phyloP scores from a whole-genome alignment of 176 grass and related monocot species.

The Canna indica region DNA sequence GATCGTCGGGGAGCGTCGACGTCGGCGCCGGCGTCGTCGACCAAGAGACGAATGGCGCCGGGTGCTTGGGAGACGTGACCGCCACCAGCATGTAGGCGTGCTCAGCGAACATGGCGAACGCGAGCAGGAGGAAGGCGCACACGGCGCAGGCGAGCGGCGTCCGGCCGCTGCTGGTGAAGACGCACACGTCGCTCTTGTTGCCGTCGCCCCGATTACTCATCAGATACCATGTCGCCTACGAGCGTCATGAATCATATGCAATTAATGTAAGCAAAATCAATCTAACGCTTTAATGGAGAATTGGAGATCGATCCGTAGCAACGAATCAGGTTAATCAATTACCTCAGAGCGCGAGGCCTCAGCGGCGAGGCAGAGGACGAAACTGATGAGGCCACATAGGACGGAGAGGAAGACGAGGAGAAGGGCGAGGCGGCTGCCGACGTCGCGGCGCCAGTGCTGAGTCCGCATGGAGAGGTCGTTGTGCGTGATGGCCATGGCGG shows the following conservation, averaged over 20 bases:
- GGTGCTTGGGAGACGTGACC: slow-evolving; percentile 26
- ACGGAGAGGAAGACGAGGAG: slow-evolving; percentile 66
- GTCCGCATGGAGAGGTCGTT: slow-evolving; percentile 59
- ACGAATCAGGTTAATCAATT: background rate
- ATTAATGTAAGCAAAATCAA: no score
- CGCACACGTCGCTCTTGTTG: slow-evolving; percentile 40
- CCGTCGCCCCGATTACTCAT: slow-evolving; percentile 34
- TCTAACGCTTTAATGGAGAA: no score
- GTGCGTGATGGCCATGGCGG: slow-evolving; percentile 62
- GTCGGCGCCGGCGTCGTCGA: background rate
- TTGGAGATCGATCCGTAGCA: no score
- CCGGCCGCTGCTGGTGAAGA: slow-evolving; percentile 55
- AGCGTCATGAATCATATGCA: background rate
- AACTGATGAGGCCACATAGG: slow-evolving; percentile 56
- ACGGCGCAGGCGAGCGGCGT: slow-evolving; percentile 50
- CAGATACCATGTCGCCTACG: slow-evolving; percentile 61
- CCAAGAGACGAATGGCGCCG: slow-evolving; percentile 12
- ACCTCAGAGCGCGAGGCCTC: slow-evolving; percentile 74
- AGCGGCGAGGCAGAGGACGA: slow-evolving; percentile 79
- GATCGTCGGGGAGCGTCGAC: slow-evolving; percentile 27
- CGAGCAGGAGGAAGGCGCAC: slow-evolving; percentile 69
- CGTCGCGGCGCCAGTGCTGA: slow-evolving; percentile 16
- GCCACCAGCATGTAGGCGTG: slow-evolving; percentile 86
- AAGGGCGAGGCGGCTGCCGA: slow-evolving; percentile 39
- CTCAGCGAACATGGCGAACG: slow-evolving; percentile 83